These are phyloP conservation scores for Bjerkandera adusta DNA, from an alignment of 1,284 basidiomycete species.

Conservation along the genomic window DNA sequence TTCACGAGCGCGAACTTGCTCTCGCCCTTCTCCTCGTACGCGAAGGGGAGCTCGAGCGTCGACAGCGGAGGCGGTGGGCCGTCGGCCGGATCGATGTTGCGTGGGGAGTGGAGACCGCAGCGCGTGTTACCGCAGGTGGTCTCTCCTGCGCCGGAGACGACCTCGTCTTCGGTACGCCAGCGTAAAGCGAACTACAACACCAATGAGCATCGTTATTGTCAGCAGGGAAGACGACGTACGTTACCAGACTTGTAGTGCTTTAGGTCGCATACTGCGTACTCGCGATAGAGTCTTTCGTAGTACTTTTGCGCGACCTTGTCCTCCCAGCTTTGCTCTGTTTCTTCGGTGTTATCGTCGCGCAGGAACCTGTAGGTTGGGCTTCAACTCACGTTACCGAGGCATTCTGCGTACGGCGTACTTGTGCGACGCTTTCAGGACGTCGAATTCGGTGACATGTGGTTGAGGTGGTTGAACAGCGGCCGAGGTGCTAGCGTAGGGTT, in stretches of 20 bases:
- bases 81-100: constrained; percentile 24
- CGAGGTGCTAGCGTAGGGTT: not conserved
- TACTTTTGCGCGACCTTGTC: constrained; percentile 85
- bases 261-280: constrained; percentile 89
- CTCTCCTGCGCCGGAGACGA: constrained; percentile 81
- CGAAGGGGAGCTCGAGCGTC: constrained; percentile 85
- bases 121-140: constrained; percentile 86
- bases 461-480: constrained; percentile 4
- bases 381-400: not conserved
- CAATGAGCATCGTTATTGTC: constrained; percentile 1
- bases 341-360: constrained; percentile 51
- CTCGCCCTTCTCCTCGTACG: constrained; percentile 77
- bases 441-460: constrained; percentile 48
- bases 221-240: constrained; percentile 36
- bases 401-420: constrained; percentile 37
- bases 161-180: constrained; percentile 90
- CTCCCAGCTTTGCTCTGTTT: constrained; percentile 60
- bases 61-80: constrained; percentile 41
- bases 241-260: constrained; percentile 95
- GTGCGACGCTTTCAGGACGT: constrained; percentile 63
- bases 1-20: constrained; percentile 84
- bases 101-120: constrained; percentile 62
- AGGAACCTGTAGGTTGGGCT: constrained; percentile 67
- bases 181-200: constrained; percentile 72
- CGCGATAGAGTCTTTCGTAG: constrained; percentile 83